phyloP scores from a whole-genome alignment of 495 filamentous ascomycete genomes.

The Aspergillus diversus region DNA sequence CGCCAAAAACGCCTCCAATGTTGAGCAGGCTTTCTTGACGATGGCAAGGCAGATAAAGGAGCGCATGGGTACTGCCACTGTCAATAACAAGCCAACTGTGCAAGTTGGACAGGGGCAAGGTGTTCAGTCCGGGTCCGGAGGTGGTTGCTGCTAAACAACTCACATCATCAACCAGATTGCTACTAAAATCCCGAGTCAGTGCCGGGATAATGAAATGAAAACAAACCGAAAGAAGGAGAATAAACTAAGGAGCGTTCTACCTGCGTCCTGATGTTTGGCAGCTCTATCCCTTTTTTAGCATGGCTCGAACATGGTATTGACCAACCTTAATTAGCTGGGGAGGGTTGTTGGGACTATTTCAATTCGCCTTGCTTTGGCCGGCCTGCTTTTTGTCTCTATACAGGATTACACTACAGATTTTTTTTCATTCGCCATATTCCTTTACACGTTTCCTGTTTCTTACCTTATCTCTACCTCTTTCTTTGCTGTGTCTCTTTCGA shows the following conservation, averaged over 20 bases:
- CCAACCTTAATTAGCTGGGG: slow-evolving; percentile 24
- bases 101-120: slow-evolving; percentile 93
- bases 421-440: slow-evolving; percentile 5
- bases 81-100: slow-evolving; percentile 98
- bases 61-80: slow-evolving; percentile 95
- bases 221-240: slow-evolving; percentile 8
- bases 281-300: slow-evolving; percentile 14
- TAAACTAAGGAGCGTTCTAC: slow-evolving; percentile 6
- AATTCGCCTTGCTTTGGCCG: slow-evolving; percentile 44
- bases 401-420: slow-evolving; percentile 20
- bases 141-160: slow-evolving; percentile 86
- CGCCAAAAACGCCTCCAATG: slow-evolving; percentile 98
- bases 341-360: slow-evolving; percentile 30
- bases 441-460: slow-evolving; percentile 20
- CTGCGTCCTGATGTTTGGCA: slow-evolving; percentile 10
- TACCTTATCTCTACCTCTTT: slow-evolving; percentile 30
- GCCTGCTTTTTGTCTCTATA: slow-evolving; percentile 38
- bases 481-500: slow-evolving; percentile 35
- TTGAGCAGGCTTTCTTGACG: slow-evolving; percentile 99
- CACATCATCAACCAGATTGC: slow-evolving; percentile 18
- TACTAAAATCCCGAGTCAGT: slow-evolving; percentile 38
- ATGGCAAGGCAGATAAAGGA: slow-evolving; percentile 99
- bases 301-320: slow-evolving; percentile 14
- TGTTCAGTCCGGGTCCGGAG: slow-evolving; percentile 85
- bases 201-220: neutral